Evolutionary conservation across 108 stramenopile species (phyloP).

Genomic region (Pseudonitzschia pungens): DNA sequence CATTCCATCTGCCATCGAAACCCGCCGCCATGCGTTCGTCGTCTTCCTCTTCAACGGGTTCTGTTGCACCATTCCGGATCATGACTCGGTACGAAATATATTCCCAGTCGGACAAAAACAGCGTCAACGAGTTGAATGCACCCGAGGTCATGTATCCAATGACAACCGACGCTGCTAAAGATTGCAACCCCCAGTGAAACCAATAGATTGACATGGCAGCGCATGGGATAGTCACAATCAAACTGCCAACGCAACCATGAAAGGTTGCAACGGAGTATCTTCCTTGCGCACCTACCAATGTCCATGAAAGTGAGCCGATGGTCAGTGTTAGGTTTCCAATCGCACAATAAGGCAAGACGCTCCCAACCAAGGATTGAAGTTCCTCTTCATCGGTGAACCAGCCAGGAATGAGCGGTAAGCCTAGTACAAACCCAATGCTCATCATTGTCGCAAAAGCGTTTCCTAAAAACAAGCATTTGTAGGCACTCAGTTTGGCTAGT

Average conservation of each 20-base stretch:
- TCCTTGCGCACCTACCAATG: slow-evolving; percentile 48
- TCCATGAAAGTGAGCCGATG: slow-evolving; percentile 38
- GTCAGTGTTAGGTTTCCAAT: slow-evolving; percentile 49
- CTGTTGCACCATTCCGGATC: slow-evolving; percentile 14
- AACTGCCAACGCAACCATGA: slow-evolving; percentile 32
- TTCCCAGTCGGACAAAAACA: slow-evolving; percentile 29
- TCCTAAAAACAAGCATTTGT: slow-evolving; percentile 16
- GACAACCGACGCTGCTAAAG: slow-evolving; percentile 41
- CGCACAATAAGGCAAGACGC: slow-evolving; percentile 48
- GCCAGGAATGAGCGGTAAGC: not conserved
- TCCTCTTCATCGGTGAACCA: slow-evolving; percentile 45
- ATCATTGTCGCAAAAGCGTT: not conserved
- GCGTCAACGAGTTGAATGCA: slow-evolving; percentile 14
- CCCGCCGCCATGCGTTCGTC: not conserved
- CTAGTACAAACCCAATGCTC: slow-evolving; percentile 1
- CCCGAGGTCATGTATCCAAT: slow-evolving; percentile 32
- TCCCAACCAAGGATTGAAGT: slow-evolving; percentile 41
- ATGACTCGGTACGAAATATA: slow-evolving; percentile 21
- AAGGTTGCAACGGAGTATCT: slow-evolving; percentile 42
- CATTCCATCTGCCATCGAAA: not conserved
- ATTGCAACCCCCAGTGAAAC: slow-evolving; percentile 36
- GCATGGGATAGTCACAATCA: slow-evolving; percentile 39
- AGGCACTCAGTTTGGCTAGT: slow-evolving; percentile 5
- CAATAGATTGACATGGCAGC: slow-evolving; percentile 31
- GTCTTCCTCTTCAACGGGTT: slow-evolving; percentile 12